phyloP scores from a whole-genome alignment of 495 filamentous ascomycete genomes.

The Aspergillus bridgeri region DNA sequence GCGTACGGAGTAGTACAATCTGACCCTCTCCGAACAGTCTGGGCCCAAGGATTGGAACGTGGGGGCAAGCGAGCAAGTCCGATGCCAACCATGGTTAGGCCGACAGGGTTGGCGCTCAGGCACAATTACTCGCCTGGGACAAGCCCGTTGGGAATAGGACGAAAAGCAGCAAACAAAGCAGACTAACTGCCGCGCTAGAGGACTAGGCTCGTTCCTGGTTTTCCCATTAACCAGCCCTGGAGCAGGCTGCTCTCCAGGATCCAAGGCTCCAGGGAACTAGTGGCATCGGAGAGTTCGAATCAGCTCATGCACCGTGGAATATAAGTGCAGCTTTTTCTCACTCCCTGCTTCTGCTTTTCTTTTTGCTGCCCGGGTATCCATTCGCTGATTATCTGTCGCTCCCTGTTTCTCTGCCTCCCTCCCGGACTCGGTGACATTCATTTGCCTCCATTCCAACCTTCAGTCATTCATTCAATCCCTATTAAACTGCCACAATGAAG shows the following conservation, averaged over 20 bases:
- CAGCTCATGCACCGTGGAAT: background rate
- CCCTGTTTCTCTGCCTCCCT: background rate
- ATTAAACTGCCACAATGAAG: slow-evolving; percentile 23
- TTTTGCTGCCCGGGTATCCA: background rate
- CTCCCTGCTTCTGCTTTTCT: background rate
- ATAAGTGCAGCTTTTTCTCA: background rate
- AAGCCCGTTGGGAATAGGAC: background rate
- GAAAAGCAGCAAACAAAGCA: background rate
- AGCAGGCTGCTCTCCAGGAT: background rate
- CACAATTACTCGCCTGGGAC: background rate
- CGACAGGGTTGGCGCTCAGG: background rate
- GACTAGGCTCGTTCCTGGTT: background rate
- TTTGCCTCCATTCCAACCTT: slow-evolving; percentile 2
- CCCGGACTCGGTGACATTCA: background rate
- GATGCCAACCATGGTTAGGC: background rate
- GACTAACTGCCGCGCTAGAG: background rate
- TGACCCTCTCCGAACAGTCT: background rate
- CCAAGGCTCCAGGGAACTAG: slow-evolving; percentile 2
- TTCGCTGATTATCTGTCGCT: background rate
- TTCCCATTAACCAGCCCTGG: background rate
- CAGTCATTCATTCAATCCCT: slow-evolving; percentile 17
- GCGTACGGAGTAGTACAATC: background rate
- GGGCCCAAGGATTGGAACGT: background rate
- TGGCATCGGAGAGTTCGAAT: background rate
- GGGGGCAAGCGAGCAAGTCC: background rate